phyloP scores from a whole-genome alignment of 73 alveolate genomes.

The Effrenium voratum region DNA sequence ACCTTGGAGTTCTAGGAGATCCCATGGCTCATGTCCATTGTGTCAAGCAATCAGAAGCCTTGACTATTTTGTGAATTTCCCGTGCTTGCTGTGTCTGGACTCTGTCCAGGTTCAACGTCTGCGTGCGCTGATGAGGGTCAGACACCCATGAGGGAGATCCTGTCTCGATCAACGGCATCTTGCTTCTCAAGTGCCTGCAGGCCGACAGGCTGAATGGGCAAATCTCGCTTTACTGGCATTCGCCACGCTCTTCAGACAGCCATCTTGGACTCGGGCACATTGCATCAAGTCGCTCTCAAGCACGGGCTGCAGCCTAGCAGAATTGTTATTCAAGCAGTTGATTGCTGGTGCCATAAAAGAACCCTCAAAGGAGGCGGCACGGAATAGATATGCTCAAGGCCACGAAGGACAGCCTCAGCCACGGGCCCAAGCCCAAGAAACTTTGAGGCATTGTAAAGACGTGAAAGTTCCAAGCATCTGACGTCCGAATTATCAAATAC shows the following conservation, averaged over 20 bases:
- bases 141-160: slow-evolving; percentile 83
- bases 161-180: slow-evolving; percentile 70
- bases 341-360: not conserved
- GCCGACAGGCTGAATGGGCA: not conserved
- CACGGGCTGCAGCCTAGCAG: slow-evolving; percentile 44
- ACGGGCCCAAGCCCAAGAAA: not conserved
- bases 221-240: not conserved
- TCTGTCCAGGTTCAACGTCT: not conserved
- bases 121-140: not conserved
- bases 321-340: not conserved
- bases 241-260: not conserved
- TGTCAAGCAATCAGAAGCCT: too few relatives aligned
- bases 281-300: slow-evolving; percentile 94
- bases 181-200: slow-evolving; percentile 80
- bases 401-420: slow-evolving; percentile 70
- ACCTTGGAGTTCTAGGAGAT: too few relatives aligned
- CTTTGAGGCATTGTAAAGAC: not conserved
- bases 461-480: not conserved
- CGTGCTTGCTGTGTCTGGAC: too few relatives aligned
- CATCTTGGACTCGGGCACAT: slow-evolving; percentile 27
- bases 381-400: slow-evolving; percentile 79
- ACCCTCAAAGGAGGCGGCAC: not conserved
- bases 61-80: too few relatives aligned
- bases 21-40: too few relatives aligned
- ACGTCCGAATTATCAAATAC: slow-evolving; percentile 91